phyloP scores from a whole-genome alignment of 2,329 filamentous ascomycete genomes.

The Xylaria sp. region DNA sequence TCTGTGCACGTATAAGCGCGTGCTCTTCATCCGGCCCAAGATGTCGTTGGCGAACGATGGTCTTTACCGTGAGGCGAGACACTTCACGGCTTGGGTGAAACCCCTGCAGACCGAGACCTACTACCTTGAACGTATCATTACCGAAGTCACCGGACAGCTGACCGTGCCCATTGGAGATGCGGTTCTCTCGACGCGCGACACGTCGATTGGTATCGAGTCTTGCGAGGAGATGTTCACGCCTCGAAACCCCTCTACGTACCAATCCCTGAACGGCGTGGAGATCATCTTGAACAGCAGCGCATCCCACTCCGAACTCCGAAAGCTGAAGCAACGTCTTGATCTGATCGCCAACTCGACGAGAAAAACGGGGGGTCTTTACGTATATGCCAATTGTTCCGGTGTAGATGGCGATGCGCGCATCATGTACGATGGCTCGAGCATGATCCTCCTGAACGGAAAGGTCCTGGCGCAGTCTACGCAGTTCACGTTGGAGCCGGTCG shows the following conservation, averaged over 20 bases:
- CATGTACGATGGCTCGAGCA: conserved; percentile 16
- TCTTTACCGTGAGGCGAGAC: conserved; percentile 16
- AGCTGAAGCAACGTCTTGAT: conserved; percentile 15
- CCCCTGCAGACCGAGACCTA: conserved; percentile 35
- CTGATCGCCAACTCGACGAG: conserved; percentile 20
- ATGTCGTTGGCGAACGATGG: conserved; percentile 14
- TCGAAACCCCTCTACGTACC: conserved; percentile 14
- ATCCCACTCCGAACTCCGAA: conserved; percentile 16
- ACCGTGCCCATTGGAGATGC: conserved; percentile 39
- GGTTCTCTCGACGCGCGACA: conserved; percentile 37
- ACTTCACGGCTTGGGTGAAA: conserved; percentile 39
- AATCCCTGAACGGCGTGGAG: background rate
- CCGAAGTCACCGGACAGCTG: conserved; percentile 30
- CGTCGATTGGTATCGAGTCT: conserved; percentile 37
- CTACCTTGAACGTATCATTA: conserved; percentile 33
- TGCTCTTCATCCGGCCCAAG: conserved; percentile 16
- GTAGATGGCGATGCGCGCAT: conserved; percentile 10
- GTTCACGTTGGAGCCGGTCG: conserved; percentile 16
- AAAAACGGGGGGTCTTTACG: conserved; percentile 15
- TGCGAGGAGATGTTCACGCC: conserved; percentile 24
- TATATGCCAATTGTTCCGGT: conserved; percentile 7
- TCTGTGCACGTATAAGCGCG: conserved; percentile 15
- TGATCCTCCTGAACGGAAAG: conserved; percentile 13
- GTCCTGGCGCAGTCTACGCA: conserved; percentile 11
- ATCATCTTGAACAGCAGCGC: conserved; percentile 7